Percentiles rank a stretch among this genome's conserved stretches.
These are phyloP conservation scores for Tilletia indica DNA, from an alignment of 1,284 basidiomycete species.

Conservation along the genomic window DNA sequence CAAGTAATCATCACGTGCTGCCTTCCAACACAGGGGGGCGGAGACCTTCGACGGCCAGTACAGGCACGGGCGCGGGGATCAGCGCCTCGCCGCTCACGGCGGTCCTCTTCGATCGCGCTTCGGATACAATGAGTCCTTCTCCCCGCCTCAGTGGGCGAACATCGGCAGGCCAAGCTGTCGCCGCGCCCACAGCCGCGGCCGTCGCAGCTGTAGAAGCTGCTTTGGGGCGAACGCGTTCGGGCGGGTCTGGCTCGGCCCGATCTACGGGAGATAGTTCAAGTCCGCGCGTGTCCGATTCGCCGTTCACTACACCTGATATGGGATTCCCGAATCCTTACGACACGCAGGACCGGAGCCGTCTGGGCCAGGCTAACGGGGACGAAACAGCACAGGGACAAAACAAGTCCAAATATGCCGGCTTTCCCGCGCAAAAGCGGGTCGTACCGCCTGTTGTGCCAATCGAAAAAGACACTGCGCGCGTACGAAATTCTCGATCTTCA, in stretches of 20 bases:
- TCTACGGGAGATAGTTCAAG: background rate
- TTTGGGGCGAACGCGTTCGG: background rate
- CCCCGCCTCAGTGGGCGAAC: background rate
- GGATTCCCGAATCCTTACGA: background rate
- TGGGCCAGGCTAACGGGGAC: too few relatives aligned
- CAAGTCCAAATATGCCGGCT: too few relatives aligned
- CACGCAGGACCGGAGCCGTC: too few relatives aligned
- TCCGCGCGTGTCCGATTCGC: background rate
- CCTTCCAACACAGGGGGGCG: background rate
- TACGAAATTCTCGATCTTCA: too few relatives aligned
- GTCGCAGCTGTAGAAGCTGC: background rate
- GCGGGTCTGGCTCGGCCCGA: background rate
- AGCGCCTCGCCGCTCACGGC: background rate
- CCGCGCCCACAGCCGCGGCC: background rate
- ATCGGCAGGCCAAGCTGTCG: background rate
- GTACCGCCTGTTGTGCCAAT: too few relatives aligned
- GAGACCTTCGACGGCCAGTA: conserved; percentile 1
- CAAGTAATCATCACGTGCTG: too few relatives aligned
- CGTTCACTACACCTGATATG: background rate
- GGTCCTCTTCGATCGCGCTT: background rate
- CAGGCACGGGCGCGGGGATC: background rate
- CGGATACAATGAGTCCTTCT: background rate
- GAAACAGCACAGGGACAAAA: too few relatives aligned
- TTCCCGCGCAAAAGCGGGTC: too few relatives aligned
- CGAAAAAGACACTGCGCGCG: too few relatives aligned